These are phyloP conservation scores for Canna indica DNA, from an alignment of 176 grass and related monocot species.

Conservation along the genomic window DNA sequence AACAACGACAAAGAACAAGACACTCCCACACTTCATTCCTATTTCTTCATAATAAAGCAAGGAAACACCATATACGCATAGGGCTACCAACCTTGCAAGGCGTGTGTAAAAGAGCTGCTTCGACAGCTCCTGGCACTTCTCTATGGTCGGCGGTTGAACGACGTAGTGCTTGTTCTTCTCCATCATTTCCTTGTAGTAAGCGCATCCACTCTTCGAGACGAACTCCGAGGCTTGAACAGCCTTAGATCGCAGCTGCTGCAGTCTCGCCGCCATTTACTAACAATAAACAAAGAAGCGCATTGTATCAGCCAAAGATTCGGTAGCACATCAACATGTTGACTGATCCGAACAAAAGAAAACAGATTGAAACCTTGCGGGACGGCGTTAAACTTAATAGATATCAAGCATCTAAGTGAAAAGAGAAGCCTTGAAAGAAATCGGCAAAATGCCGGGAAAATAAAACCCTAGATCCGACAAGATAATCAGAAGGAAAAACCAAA, in stretches of 20 bases:
- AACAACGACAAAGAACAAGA: not conserved
- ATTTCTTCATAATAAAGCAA: not conserved
- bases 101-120: conserved; percentile 97
- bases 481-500: not conserved
- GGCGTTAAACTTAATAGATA: not conserved
- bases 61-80: not conserved
- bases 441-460: not conserved
- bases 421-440: not conserved
- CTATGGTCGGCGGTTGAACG: conserved; percentile 47
- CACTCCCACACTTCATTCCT: not conserved
- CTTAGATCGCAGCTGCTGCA: conserved; percentile 58
- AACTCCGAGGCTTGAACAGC: conserved; percentile 38
- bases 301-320: not conserved
- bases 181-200: conserved; percentile 71
- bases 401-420: not conserved
- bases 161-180: conserved; percentile 73
- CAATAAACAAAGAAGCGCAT: not conserved
- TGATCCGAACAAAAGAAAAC: not conserved
- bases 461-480: not conserved
- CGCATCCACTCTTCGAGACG: conserved; percentile 35
- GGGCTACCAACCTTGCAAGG: conserved; percentile 39
- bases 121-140: conserved; percentile 74
- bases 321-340: not conserved
- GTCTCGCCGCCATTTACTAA: conserved; percentile 48
- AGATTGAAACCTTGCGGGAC: not conserved